These are phyloP conservation scores for Acacia pycnantha DNA, from an alignment of 331 rosid genomes.

Conservation along the genomic window DNA sequence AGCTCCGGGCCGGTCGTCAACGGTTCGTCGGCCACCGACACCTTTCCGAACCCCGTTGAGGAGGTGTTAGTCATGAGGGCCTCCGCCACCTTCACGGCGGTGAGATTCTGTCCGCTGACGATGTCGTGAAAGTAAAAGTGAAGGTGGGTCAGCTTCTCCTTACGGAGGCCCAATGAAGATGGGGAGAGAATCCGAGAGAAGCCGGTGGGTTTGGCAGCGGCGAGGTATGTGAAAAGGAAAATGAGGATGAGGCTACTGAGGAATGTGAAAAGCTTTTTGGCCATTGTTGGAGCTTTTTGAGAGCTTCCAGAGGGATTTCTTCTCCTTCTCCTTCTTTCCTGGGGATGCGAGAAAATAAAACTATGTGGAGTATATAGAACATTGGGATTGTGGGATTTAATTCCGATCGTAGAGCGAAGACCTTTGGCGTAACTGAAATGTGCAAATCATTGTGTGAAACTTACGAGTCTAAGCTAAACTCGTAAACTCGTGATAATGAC, in stretches of 20 bases:
- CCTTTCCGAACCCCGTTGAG: slow-evolving; percentile 34
- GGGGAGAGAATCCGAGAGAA: background rate
- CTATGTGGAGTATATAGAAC: background rate
- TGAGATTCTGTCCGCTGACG: slow-evolving; percentile 43
- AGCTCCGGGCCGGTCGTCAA: slow-evolving; percentile 44
- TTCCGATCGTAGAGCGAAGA: background rate
- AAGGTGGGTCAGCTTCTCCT: slow-evolving; percentile 51
- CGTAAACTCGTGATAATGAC: too few species aligned
- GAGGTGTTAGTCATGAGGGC: slow-evolving; percentile 36
- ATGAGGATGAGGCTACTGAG: background rate
- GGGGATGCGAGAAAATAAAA: background rate
- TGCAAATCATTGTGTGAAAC: too few species aligned
- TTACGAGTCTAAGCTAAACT: too few species aligned
- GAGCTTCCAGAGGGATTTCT: background rate
- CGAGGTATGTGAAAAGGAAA: background rate
- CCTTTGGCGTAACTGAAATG: background rate
- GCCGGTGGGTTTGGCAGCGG: background rate
- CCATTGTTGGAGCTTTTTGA: background rate
- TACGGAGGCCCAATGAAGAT: background rate
- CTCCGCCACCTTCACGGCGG: slow-evolving; percentile 40
- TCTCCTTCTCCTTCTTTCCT: background rate
- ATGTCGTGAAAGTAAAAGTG: slow-evolving; percentile 67
- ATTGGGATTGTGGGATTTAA: background rate
- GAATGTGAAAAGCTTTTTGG: background rate
- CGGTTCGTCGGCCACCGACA: slow-evolving; percentile 48